Base-by-base conservation (phyloP, 148 eudicot genomes). In the Persicaria maculosa region DNA sequence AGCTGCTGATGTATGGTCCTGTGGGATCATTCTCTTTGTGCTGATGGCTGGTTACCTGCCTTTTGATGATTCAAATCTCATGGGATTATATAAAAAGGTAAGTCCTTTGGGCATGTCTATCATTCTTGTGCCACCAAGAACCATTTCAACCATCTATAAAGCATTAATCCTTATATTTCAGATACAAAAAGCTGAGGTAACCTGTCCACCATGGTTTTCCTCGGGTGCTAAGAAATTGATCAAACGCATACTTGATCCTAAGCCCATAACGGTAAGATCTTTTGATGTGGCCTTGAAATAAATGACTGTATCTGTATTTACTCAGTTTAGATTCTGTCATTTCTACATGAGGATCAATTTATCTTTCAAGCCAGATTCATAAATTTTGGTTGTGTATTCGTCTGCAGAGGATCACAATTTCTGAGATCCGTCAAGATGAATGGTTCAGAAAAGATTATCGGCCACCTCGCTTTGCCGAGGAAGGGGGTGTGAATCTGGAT, bases 31-130 rank as follows among this genome's bases (percentile, higher is more conserved):
- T 85, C 87, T 93, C 19, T 93, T 90, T 77, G 96, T 93, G 72
- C 86, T 93, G 43, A 93, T 90, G 96, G 93, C 98, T 72, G 96
- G 96, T 36, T 93, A 86, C 85, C 85, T 93, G 75, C 96, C 98
- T 59, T 93, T 93, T 82, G 93, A 90, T 74, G 93, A 88, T 75
- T 80, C 90, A 17, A 90, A 84, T 84, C 92, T 90, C 71, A 50
- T 79, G 69, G 73, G 62, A 76, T 83, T 93, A 79, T 93, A 89
- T 80, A 85, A 79, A 77, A 87, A 73, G 80, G 98, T 93, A 80
- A 81, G 92, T 78, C 40, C 76, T 17, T 71, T 65, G 46, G 45
- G 46, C 36, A 40, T 40, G 12, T 5, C 31, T 36, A 6, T 4
- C 12, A 65, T 65, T 65, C n/a, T 36, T 65, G 69, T 65, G 69